Conservation (phyloP, 2,329 filamentous ascomycete species). For the Aureobasidium sp. region DNA sequence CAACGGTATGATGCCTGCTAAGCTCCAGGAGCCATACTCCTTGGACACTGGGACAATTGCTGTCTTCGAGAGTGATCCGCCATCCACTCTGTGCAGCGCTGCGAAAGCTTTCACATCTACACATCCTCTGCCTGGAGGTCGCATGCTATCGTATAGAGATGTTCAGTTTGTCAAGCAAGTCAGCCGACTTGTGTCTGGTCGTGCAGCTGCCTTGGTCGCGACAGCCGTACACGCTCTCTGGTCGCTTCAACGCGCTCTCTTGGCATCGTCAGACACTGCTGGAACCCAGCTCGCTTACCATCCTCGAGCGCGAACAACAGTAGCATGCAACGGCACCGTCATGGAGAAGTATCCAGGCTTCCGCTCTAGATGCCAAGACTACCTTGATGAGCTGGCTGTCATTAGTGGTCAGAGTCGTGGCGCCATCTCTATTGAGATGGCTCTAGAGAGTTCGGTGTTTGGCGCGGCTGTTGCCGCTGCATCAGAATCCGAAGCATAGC, state of each 20-base stretch:
- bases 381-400: constrained; percentile 50
- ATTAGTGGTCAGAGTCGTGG: constrained; percentile 30
- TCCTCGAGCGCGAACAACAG: constrained; percentile 22
- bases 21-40: constrained; percentile 47
- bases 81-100: constrained; percentile 32
- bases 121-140: constrained; percentile 37
- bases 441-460: constrained; percentile 65
- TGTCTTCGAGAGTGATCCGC: constrained; percentile 44
- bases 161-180: constrained; percentile 48
- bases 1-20: constrained; percentile 45
- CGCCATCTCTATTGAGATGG: constrained; percentile 56
- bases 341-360: constrained; percentile 72
- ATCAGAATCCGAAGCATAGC: background rate
- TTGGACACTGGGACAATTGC: constrained; percentile 53
- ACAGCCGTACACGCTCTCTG: constrained; percentile 56
- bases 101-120: constrained; percentile 42
- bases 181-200: constrained; percentile 46
- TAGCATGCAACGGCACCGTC: constrained; percentile 74
- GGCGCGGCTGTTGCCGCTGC: constrained; percentile 61
- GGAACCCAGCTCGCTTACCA: background rate
- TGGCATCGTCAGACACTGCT: background rate
- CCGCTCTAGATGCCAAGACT: constrained; percentile 51
- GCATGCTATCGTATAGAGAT: constrained; percentile 40
- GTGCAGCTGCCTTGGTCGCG: constrained; percentile 55
- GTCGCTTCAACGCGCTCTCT: constrained; percentile 35